Percentiles rank a stretch among this genome's conserved stretches.
Evolutionary conservation across 768 basidiomycete species (phyloP).

Genomic region (Xanthoconium stramineum): DNA sequence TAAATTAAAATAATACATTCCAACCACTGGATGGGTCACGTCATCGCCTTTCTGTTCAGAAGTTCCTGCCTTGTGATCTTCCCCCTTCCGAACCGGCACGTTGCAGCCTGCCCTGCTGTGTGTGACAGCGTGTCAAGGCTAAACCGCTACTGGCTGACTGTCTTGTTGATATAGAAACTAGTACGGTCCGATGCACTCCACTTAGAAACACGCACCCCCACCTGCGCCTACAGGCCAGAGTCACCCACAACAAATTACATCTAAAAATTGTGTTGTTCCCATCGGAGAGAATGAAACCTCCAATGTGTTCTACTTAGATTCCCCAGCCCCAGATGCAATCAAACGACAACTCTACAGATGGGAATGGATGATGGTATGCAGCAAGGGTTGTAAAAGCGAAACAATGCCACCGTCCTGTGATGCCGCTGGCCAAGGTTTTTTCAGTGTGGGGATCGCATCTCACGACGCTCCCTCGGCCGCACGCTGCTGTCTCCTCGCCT

Average conservation of each 20-base stretch:
- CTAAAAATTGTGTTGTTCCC: conserved; percentile 7
- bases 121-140: conserved; percentile 22
- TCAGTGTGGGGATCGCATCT: neutral
- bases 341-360: neutral
- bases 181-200: neutral
- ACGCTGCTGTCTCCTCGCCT: conserved; percentile 69
- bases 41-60: neutral
- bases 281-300: too few relatives aligned
- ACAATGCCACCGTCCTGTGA: neutral
- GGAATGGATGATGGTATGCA: too few relatives aligned
- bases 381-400: too few relatives aligned
- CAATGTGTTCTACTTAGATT: too few relatives aligned
- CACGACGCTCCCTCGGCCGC: conserved; percentile 39
- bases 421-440: neutral
- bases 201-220: conserved; percentile 2
- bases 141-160: conserved; percentile 19
- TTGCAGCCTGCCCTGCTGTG: conserved; percentile 22
- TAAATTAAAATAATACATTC: too few relatives aligned
- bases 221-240: conserved; percentile 1
- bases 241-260: neutral
- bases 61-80: neutral
- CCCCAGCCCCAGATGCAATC: too few relatives aligned
- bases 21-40: neutral
- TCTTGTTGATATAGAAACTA: conserved; percentile 16
- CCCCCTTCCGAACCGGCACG: conserved; percentile 13